Percentiles rank a stretch among this genome's conserved stretches.
Conservation (phyloP, 257 asterid genomes). For the Solanum clarkiae region DNA sequence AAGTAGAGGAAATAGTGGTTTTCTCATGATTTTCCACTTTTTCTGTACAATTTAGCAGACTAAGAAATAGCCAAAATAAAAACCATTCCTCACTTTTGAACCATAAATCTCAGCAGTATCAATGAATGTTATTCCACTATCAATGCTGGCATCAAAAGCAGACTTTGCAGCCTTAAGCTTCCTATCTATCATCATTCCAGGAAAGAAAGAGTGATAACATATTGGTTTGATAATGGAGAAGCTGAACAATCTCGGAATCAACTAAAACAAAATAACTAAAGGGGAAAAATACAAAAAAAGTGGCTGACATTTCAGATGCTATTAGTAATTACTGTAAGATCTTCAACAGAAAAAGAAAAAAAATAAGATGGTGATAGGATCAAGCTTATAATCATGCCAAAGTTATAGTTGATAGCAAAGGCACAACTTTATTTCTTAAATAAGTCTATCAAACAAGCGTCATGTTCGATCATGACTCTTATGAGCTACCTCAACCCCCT, state of each 20-base stretch:
- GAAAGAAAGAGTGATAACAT: not conserved
- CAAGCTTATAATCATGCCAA: not conserved
- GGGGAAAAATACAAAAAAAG: not conserved
- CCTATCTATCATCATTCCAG: slow-evolving; percentile 33
- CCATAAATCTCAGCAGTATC: slow-evolving; percentile 96
- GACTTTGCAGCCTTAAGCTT: slow-evolving; percentile 79
- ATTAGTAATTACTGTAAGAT: not conserved
- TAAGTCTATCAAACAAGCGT: not conserved
- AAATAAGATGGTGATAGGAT: not conserved
- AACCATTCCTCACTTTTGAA: slow-evolving; percentile 44
- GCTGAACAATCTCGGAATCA: not conserved
- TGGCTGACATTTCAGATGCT: not conserved
- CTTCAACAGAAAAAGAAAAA: not conserved
- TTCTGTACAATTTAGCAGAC: not conserved
- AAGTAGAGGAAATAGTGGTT: slow-evolving; percentile 1
- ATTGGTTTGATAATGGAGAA: not conserved
- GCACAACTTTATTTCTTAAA: not conserved
- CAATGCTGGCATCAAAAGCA: slow-evolving; percentile 74
- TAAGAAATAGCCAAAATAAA: not conserved
- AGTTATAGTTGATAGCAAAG: not conserved
- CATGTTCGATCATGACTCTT: not conserved
- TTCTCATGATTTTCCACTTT: not conserved
- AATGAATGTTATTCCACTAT: slow-evolving; percentile 64
- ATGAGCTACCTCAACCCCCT: not conserved
- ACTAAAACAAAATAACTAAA: not conserved